phyloP scores from a whole-genome alignment of 768 basidiomycete species.

The Rhodotorula diobovata region DNA sequence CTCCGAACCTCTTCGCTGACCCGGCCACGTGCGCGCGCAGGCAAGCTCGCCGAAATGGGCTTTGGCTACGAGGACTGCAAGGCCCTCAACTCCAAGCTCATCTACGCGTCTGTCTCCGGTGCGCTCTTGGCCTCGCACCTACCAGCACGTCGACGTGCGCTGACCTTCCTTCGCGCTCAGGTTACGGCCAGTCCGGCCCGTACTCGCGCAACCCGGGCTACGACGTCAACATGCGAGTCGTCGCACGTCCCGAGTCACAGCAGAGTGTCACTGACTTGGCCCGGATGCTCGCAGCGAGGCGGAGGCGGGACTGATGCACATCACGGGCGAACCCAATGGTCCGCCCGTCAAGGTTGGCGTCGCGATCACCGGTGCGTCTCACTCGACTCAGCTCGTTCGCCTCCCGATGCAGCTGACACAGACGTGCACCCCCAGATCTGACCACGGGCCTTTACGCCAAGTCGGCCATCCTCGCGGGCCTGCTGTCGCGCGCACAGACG shows the following conservation, averaged over 20 bases:
- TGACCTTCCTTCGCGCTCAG: conserved; percentile 45
- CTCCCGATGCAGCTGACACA: conserved; percentile 50
- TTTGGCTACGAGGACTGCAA: conserved; percentile 78
- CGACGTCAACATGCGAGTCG: conserved; percentile 24
- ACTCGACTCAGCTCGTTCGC: too few species aligned
- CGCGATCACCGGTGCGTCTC: conserved; percentile 67
- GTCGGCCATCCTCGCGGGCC: conserved; percentile 84
- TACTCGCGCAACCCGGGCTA: conserved; percentile 69
- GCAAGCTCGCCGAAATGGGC: conserved; percentile 78
- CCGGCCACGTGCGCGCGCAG: conserved; percentile 1
- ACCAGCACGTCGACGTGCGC: too few species aligned
- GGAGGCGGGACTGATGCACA: conserved; percentile 67
- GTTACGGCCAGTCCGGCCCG: conserved; percentile 85
- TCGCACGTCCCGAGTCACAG: not conserved
- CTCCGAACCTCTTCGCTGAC: not conserved
- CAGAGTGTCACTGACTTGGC: conserved; percentile 45
- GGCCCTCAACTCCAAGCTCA: conserved; percentile 68
- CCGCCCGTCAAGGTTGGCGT: conserved; percentile 92
- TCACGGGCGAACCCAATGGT: conserved; percentile 78
- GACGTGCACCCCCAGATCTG: conserved; percentile 47
- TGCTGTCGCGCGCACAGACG: conserved; percentile 74
- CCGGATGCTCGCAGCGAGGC: conserved; percentile 55
- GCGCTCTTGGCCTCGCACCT: conserved; percentile 34
- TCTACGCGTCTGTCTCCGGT: conserved; percentile 90
- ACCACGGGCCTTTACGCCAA: conserved; percentile 68